A percentile compares a stretch with the other conserved stretches of the same genome.
Evolutionary conservation across 495 filamentous ascomycete genomes (phyloP).

Genomic region (Aspergillus sclerotioniger): DNA sequence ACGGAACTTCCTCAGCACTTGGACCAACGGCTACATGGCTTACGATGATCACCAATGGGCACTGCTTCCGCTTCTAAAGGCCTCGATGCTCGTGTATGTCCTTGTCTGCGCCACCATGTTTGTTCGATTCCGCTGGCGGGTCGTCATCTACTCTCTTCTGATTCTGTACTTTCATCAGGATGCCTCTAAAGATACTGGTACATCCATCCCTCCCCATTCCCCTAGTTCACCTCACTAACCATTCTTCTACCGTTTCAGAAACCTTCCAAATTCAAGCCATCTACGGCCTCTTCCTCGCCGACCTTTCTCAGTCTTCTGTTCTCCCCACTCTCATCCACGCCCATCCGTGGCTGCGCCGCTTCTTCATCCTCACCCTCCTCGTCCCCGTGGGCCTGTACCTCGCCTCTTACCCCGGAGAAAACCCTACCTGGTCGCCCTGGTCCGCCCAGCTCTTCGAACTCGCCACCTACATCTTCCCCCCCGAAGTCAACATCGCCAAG

Average conservation of each 20-base stretch:
- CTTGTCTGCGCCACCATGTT: constrained; percentile 55
- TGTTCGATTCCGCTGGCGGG: constrained; percentile 54
- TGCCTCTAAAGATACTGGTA: constrained; percentile 30
- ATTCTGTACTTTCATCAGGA: constrained; percentile 54
- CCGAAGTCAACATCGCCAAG: constrained; percentile 48
- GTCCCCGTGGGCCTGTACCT: constrained; percentile 52
- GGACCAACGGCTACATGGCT: constrained; percentile 56
- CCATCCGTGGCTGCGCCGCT: constrained; percentile 44
- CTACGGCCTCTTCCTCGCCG: constrained; percentile 62
- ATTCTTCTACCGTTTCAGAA: constrained; percentile 27
- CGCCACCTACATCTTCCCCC: constrained; percentile 54
- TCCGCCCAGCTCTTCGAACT: constrained; percentile 48
- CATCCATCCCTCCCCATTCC: neutral
- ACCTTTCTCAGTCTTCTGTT: constrained; percentile 53
- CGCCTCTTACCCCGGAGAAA: constrained; percentile 58
- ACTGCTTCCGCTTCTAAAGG: constrained; percentile 58
- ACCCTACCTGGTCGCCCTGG: constrained; percentile 58
- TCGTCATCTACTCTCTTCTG: constrained; percentile 51
- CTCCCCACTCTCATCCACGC: constrained; percentile 50
- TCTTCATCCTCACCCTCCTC: constrained; percentile 46
- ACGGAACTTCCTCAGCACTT: constrained; percentile 51
- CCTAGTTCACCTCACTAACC: neutral
- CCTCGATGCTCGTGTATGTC: constrained; percentile 61
- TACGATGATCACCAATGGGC: constrained; percentile 71
- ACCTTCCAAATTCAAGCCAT: constrained; percentile 58